phyloP scores from a whole-genome alignment of 768 basidiomycete genomes.

The Collybiopsis confluens region DNA sequence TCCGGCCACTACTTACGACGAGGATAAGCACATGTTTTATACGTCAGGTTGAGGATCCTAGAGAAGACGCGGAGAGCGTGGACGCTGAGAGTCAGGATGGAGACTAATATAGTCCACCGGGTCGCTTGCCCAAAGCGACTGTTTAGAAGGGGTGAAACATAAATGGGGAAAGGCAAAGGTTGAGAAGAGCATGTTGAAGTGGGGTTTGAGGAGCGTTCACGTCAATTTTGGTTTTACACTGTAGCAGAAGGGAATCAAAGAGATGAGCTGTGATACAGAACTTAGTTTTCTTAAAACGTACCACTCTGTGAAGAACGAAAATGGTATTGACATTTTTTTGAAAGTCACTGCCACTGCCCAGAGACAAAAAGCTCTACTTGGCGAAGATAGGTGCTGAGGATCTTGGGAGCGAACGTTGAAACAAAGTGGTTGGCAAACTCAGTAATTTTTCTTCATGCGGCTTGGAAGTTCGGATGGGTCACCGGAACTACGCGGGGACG shows the following conservation, averaged over 20 bases:
- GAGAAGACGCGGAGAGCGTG: too few relatives aligned
- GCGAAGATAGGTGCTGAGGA: conserved; percentile 72
- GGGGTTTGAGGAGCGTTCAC: conserved; percentile 83
- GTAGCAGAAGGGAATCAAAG: too few relatives aligned
- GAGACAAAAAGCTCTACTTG: conserved; percentile 72
- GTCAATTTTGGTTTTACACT: conserved; percentile 94
- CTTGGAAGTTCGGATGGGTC: conserved; percentile 84
- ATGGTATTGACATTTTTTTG: conserved; percentile 82
- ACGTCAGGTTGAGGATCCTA: too few relatives aligned
- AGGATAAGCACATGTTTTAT: too few relatives aligned
- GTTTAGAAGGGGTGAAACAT: conserved; percentile 65
- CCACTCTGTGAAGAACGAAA: conserved; percentile 88
- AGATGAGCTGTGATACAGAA: too few relatives aligned
- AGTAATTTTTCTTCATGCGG: conserved; percentile 66
- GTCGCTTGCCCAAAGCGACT: too few relatives aligned
- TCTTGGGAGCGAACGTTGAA: conserved; percentile 77
- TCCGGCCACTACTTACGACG: too few relatives aligned
- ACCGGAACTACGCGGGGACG: conserved; percentile 53
- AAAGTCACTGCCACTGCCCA: conserved; percentile 73
- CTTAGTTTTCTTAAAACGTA: conserved; percentile 26
- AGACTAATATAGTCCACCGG: too few relatives aligned
- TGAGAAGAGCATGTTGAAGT: conserved; percentile 72
- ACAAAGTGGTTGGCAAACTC: conserved; percentile 77
- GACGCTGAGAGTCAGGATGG: too few relatives aligned
- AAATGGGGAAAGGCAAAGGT: conserved; percentile 85